Evolutionary conservation across 352 stramenopile genomes (phyloP).

Genomic region (Pythium grandisporangium): DNA sequence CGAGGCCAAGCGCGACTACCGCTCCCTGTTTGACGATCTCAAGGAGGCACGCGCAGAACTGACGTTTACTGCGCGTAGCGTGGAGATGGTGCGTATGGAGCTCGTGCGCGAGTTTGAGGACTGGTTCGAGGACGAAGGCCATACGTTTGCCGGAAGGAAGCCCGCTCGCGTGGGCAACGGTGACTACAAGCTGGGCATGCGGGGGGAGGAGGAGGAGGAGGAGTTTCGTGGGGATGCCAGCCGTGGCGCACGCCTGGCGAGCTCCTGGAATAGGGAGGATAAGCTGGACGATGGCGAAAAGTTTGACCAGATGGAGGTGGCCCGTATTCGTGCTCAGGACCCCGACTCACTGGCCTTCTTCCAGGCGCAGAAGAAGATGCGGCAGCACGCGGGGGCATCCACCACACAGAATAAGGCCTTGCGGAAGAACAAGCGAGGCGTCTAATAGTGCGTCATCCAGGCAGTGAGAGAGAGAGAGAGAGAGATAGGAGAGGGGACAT

Average conservation of each 20-base stretch:
- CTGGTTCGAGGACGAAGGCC: slow-evolving; percentile 60
- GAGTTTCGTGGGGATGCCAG: slow-evolving; percentile 2
- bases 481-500: not conserved
- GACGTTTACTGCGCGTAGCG: slow-evolving; percentile 48
- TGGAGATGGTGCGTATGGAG: slow-evolving; percentile 66
- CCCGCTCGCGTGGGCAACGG: no score
- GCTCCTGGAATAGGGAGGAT: slow-evolving; percentile 42
- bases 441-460: no score
- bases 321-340: slow-evolving; percentile 79
- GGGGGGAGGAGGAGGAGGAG: not conserved
- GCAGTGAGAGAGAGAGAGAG: no score
- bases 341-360: slow-evolving; percentile 90
- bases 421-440: slow-evolving; percentile 20
- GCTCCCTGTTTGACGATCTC: slow-evolving; percentile 72
- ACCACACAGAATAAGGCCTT: slow-evolving; percentile 13
- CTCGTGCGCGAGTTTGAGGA: slow-evolving; percentile 81
- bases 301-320: slow-evolving; percentile 88
- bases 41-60: slow-evolving; percentile 73
- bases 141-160: slow-evolving; percentile 23
- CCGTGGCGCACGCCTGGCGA: slow-evolving; percentile 6
- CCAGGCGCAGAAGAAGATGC: slow-evolving; percentile 84
- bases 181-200: no score
- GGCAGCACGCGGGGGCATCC: slow-evolving; percentile 20
- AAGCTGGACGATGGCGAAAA: slow-evolving; percentile 88
- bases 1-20: slow-evolving; percentile 81